Percentiles rank a stretch among this genome's conserved stretches.
These are phyloP conservation scores for Ceratobasidium sp. DNA, from an alignment of 1,284 basidiomycete species.

Conservation along the genomic window DNA sequence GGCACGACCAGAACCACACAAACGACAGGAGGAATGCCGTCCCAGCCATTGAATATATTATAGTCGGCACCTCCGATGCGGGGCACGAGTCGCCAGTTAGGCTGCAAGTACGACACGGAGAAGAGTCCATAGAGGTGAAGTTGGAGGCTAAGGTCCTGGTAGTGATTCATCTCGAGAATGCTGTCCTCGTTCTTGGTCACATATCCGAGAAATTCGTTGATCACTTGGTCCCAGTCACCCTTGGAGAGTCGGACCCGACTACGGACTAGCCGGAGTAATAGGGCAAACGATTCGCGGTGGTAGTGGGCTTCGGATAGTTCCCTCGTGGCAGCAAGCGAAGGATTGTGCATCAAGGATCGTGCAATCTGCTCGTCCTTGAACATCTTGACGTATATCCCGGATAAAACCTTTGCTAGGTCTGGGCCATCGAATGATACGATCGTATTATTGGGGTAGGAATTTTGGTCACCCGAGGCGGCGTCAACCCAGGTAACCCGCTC, in stretches of 20 bases:
- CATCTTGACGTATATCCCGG: slow-evolving; percentile 16
- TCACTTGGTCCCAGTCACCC: slow-evolving; percentile 14
- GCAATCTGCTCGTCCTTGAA: slow-evolving; percentile 8
- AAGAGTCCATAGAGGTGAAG: slow-evolving; percentile 1
- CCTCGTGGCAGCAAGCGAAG: not conserved
- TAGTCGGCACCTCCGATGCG: not conserved
- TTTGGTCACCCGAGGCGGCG: not conserved
- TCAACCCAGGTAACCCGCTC: slow-evolving; percentile 23
- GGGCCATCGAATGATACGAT: not conserved
- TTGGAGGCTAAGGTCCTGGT: slow-evolving; percentile 14
- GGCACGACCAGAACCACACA: slow-evolving; percentile 20
- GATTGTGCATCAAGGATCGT: not conserved
- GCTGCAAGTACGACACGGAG: not conserved
- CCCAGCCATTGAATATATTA: slow-evolving; percentile 12
- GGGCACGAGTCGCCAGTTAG: not conserved
- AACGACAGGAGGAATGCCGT: slow-evolving; percentile 12
- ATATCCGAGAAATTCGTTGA: not conserved
- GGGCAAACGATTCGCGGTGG: slow-evolving; percentile 15
- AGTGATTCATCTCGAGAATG: slow-evolving; percentile 14
- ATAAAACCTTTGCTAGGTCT: slow-evolving; percentile 16
- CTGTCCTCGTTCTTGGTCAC: not conserved
- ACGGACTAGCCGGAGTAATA: slow-evolving; percentile 15
- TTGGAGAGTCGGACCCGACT: not conserved
- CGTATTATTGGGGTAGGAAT: not conserved
- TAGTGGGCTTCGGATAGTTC: not conserved